Conservation (phyloP, 306 rosid genomes). For the Quercus cerris region DNA sequence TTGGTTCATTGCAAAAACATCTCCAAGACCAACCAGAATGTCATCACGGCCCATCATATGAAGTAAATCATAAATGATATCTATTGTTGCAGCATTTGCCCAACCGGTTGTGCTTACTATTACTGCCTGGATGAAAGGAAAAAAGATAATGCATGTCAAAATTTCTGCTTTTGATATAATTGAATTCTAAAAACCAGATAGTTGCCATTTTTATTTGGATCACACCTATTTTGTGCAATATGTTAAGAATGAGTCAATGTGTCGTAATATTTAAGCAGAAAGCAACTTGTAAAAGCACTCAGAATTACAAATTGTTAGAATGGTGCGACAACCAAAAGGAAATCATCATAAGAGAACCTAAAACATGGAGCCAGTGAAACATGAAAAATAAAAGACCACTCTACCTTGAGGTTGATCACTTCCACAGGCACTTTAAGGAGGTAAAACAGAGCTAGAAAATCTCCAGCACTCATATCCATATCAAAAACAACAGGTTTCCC, state of each 20-base stretch:
- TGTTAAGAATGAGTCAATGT: too few relatives aligned
- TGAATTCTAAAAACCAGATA: background rate
- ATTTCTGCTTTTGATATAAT: background rate
- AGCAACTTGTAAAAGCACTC: too few relatives aligned
- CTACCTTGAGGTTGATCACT: conserved; percentile 75
- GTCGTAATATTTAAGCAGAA: too few relatives aligned
- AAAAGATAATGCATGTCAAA: background rate
- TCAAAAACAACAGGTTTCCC: conserved; percentile 88
- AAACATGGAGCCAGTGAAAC: background rate
- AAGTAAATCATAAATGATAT: conserved; percentile 66
- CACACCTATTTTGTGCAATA: background rate
- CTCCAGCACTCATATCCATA: conserved; percentile 99
- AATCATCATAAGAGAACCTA: background rate
- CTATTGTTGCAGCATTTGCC: conserved; percentile 93
- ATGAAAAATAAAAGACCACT: background rate
- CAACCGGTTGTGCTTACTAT: conserved; percentile 90
- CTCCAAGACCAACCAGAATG: conserved; percentile 79
- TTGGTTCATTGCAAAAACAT: conserved; percentile 62
- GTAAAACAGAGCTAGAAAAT: conserved; percentile 73
- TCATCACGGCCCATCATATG: conserved; percentile 99
- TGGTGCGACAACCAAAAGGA: background rate
- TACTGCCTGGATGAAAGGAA: conserved; percentile 53
- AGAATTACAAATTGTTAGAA: background rate
- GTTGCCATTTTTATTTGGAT: background rate
- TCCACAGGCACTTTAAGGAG: conserved; percentile 83